A percentile compares a stretch with the other conserved stretches of the same genome.
Conservation (phyloP, 1,284 basidiomycete species). For the Ganoderma sinense region DNA sequence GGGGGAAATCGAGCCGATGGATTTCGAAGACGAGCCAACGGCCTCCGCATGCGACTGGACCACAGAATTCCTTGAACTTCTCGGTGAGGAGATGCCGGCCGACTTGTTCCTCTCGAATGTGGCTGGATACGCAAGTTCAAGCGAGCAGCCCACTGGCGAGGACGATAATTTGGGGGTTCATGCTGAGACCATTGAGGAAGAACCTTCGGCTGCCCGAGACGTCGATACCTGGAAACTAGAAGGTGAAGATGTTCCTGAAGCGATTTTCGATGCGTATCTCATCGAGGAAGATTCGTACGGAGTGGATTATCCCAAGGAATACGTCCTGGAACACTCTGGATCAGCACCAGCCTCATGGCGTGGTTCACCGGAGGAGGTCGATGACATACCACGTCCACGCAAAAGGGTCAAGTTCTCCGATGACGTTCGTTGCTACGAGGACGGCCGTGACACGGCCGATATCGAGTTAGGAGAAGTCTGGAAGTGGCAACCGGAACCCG, state of each 20-base stretch:
- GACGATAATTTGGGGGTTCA: neutral
- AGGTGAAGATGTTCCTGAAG: neutral
- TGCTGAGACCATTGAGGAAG: neutral
- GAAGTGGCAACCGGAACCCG: neutral
- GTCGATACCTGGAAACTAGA: neutral
- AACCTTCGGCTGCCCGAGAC: neutral
- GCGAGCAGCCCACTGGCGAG: neutral
- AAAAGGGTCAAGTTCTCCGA: slow-evolving; percentile 1
- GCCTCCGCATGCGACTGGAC: neutral
- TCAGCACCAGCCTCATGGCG: neutral
- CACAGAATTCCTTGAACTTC: neutral
- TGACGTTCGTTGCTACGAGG: neutral
- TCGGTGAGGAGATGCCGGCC: neutral
- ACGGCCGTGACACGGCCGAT: neutral
- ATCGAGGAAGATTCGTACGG: neutral
- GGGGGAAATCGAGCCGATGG: neutral
- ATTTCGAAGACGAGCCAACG: neutral
- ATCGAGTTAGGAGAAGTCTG: neutral
- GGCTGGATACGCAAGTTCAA: neutral
- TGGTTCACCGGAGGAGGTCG: neutral
- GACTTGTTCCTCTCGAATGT: neutral
- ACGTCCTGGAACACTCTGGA: neutral
- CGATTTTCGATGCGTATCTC: neutral
- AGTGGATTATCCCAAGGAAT: neutral
- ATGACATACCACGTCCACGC: neutral